Base-by-base conservation (phyloP, 1,284 basidiomycete genomes). In the Pseudozyma flocculosa region DNA sequence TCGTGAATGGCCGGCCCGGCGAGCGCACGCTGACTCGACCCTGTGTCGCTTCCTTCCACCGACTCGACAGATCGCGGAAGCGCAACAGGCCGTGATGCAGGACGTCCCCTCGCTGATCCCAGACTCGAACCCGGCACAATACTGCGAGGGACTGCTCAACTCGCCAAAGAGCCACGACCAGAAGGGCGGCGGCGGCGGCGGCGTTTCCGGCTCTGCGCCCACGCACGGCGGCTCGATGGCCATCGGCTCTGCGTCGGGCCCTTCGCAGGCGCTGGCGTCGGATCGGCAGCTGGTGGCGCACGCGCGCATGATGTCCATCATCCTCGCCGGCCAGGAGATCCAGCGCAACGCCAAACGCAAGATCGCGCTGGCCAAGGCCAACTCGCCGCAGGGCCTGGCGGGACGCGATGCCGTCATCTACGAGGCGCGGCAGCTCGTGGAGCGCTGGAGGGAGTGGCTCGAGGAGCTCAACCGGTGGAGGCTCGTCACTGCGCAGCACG, bases 281-380 rank as follows among this genome's bases (percentile, higher is more conserved):
- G 69, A 72, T 44, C 56, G 67, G 9, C 66, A 69, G 50, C 50
- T 72, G 37, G 61, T 67, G 2, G 69, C 66, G 13, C 69, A 72
- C 30, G 69, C 69, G 8, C 54, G 67, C 8, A 56, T 72, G 54
- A 54, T 72, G 59, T 49, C 58, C 8, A 72, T 72, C 22, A 52
- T 72, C n/a, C 45, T 70, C 1, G 54, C 58, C 8, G 68, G 60
- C 13, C 68, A 65, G 34, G 48, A 55, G 17, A 36, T 61, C 11
- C 61, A 60, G 22, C 57, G 68, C 18, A 55, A 59, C n/a, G 49
- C 61, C 4, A 53, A 59, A 8, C 36, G 48, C 19, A 50, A 45
- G 14, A 36, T 47, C 7, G 38, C 52, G 34, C 22, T 43, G 15
- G 19, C 30, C 22, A 47, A 50, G 4, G 18, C 50, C 19, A 22